Evolutionary conservation across 2,329 filamentous ascomycete species (phyloP).

Genomic region (Lecanosticta acicola): DNA sequence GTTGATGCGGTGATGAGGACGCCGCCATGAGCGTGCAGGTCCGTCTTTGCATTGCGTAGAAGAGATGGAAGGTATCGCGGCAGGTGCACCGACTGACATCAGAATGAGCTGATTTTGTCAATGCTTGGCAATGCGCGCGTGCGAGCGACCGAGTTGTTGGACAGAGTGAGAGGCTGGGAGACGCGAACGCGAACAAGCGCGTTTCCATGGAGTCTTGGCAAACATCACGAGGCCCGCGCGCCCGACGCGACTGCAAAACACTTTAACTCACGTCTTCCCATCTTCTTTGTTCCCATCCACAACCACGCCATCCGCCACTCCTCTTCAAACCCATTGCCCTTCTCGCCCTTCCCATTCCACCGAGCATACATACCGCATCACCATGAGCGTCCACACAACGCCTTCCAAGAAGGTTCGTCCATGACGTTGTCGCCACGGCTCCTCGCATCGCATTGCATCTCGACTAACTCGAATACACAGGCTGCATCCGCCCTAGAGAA

Average conservation of each 20-base stretch:
- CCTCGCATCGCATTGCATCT: no score
- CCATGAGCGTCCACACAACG: conserved; percentile 61
- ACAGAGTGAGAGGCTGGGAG: conserved; percentile 1
- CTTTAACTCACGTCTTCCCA: conserved; percentile 7
- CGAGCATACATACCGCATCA: conserved; percentile 18
- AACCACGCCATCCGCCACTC: conserved; percentile 7
- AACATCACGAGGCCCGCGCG: background rate
- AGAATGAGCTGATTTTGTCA: conserved; percentile 1
- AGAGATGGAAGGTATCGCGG: background rate
- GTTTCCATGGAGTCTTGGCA: conserved; percentile 1
- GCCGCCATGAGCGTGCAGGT: background rate
- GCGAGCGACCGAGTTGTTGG: background rate
- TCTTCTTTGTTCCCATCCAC: conserved; percentile 10
- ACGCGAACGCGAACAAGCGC: background rate
- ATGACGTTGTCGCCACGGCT: conserved; percentile 35
- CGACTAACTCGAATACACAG: conserved; percentile 49
- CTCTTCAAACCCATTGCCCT: conserved; percentile 9
- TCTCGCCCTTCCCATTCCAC: conserved; percentile 7
- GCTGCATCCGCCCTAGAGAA: conserved; percentile 79
- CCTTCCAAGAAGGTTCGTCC: conserved; percentile 64
- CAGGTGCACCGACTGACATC: background rate
- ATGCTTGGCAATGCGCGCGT: background rate
- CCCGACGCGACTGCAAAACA: conserved; percentile 1
- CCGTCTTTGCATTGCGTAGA: background rate
- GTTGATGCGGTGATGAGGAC: background rate